Conservation (phyloP, 179 eudicot genomes). For the Kewa caespitosa region DNA sequence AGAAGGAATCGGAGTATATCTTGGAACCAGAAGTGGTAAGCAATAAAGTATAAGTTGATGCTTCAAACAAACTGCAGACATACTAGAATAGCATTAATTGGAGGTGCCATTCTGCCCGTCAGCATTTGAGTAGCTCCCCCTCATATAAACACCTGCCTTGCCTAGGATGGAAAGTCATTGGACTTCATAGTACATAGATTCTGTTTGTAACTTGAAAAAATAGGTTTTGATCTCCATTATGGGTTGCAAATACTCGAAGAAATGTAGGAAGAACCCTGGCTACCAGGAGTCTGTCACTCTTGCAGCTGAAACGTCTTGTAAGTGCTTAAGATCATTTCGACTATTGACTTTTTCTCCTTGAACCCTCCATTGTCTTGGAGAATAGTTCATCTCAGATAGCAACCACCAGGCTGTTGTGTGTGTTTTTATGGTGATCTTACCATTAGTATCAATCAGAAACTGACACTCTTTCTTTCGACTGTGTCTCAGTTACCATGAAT, state of each 20-base stretch:
- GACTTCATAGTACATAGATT: not conserved
- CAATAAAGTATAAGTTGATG: not conserved
- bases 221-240: slow-evolving; percentile 1
- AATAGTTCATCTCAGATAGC: not conserved
- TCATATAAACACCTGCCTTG: slow-evolving; percentile 3
- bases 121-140: not conserved
- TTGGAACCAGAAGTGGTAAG: slow-evolving; percentile 1
- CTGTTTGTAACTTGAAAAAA: not conserved
- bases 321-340: slow-evolving; percentile 14
- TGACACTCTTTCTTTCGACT: slow-evolving; percentile 1
- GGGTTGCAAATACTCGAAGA: slow-evolving; percentile 34
- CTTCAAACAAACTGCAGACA: not conserved
- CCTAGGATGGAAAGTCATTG: slow-evolving; percentile 9
- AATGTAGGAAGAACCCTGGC: not conserved
- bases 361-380: too few species aligned
- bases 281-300: slow-evolving; percentile 16
- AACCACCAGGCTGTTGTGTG: not conserved
- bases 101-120: slow-evolving; percentile 10
- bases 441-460: not conserved
- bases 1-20: slow-evolving; percentile 15
- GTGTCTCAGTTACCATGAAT: slow-evolving; percentile 39
- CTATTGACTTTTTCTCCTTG: too few species aligned
- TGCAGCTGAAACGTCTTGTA: slow-evolving; percentile 39
- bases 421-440: not conserved
- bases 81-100: slow-evolving; percentile 13